A percentile compares a stretch with the other conserved stretches of the same genome.
These are phyloP conservation scores for Sugiyamaella qingdaonensis DNA, from an alignment of 805 yeast genomes.

Conservation along the genomic window DNA sequence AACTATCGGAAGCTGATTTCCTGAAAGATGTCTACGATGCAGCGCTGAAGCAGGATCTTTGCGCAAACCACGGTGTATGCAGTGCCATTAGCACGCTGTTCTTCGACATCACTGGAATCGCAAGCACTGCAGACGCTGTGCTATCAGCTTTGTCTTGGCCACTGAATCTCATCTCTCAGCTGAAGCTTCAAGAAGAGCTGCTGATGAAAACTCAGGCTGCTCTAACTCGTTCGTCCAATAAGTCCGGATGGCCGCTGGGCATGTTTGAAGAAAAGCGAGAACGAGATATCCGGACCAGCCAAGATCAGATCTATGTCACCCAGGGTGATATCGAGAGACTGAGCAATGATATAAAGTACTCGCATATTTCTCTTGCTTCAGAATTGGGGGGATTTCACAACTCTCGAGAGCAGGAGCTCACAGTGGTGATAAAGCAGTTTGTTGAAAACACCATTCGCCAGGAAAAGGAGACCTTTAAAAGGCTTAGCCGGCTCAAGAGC, in stretches of 20 bases:
- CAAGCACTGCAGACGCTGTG: conserved; percentile 21
- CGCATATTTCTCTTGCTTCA: conserved; percentile 35
- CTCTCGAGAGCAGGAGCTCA: conserved; percentile 32
- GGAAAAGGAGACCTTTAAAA: conserved; percentile 20
- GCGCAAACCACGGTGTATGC: conserved; percentile 8
- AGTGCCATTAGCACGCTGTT: conserved; percentile 4
- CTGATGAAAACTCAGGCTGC: conserved; percentile 22
- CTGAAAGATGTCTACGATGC: conserved; percentile 1
- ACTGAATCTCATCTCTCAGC: conserved; percentile 22
- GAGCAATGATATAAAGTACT: conserved; percentile 30
- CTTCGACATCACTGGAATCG: background rate
- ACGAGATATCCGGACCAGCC: conserved; percentile 29
- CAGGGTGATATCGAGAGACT: conserved; percentile 29
- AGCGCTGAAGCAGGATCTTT: conserved; percentile 10
- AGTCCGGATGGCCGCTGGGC: conserved; percentile 31
- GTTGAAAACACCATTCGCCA: conserved; percentile 20
- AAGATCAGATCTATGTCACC: conserved; percentile 28
- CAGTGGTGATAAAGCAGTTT: conserved; percentile 22
- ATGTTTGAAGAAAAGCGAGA: conserved; percentile 34
- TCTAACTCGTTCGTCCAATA: conserved; percentile 22
- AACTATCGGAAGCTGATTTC: conserved; percentile 14
- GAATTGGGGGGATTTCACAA: conserved; percentile 37
- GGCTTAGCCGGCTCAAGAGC: conserved; percentile 16
- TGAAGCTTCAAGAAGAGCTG: conserved; percentile 23
- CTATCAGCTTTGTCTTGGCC: conserved; percentile 29